Evolutionary conservation across 371 early-diverging fungal genomes (phyloP), one percentile per base, ranked within the genome.

Genomic region (Lichtheimia ramosa): DNA sequence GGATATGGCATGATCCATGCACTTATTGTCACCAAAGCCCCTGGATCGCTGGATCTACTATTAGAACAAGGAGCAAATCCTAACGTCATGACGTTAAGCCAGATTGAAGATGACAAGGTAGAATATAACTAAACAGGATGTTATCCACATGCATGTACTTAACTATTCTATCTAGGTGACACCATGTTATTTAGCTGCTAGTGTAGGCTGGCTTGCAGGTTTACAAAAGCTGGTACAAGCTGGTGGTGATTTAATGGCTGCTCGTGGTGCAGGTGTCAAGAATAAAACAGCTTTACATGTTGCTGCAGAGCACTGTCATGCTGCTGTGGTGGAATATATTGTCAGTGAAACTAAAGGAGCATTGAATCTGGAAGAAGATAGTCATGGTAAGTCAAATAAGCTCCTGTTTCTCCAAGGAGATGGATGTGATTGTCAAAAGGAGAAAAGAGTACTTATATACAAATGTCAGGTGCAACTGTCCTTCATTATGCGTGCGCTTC

Each of bases 1-100:
- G 79, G 79, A 13, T 75, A 68, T 63, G 79, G 79, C 21, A 70
- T 79, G 72, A 70, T 79, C 41, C 79, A 79, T 62, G 76, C 76
- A 23, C 55, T 71, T 14, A 70, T 79, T 66, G 68, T 75, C 49
- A 68, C 66, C 34, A 71, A 71, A 51, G 63, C 74, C n/a, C 64
- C 70, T 55, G 56, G 54, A 0, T 55, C 70, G 2, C 54, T 79
- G 3, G 76, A 75, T 40, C 43, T 71, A 20, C 64, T 79, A 43
- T 62, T 79, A 21, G 69, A 79, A 41, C 71, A 75, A 58, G 79
- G 79, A 55, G 79, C 79, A 8, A 79, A 79, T 63, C 72, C 76
- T 8, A 71, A 79, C 58, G 71, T 52, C 5, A 61, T 60, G 43
- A 73, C 67, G 2, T 53, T 79, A 13, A 61, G 74, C 59, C 66